Conservation (phyloP, 108 stramenopile genomes). For the Mediolabrus comicus region DNA sequence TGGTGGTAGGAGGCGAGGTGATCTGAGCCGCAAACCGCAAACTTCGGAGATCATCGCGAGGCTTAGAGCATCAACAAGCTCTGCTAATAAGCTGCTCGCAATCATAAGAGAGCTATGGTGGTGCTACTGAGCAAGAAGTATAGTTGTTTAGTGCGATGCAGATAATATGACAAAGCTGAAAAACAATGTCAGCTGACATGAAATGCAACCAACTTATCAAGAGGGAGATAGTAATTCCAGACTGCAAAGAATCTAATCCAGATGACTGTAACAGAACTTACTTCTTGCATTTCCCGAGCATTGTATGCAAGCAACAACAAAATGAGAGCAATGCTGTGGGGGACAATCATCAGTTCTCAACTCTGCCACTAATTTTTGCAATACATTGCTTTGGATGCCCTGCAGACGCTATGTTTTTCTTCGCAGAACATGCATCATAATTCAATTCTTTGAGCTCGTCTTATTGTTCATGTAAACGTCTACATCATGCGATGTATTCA, state of each 20-base stretch:
- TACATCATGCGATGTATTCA: slow-evolving; percentile 83
- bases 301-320: slow-evolving; percentile 9
- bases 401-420: slow-evolving; percentile 6
- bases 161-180: background rate
- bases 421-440: background rate
- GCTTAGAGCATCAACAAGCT: too few relatives aligned
- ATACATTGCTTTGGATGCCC: slow-evolving; percentile 58
- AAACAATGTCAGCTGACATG: too few relatives aligned
- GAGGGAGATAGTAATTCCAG: slow-evolving; percentile 13
- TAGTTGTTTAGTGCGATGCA: too few relatives aligned
- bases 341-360: background rate
- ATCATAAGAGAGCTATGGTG: too few relatives aligned
- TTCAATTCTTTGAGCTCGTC: too few relatives aligned
- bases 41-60: too few relatives aligned
- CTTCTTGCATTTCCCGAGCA: slow-evolving; percentile 17
- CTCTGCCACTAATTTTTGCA: slow-evolving; percentile 49
- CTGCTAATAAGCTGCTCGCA: too few relatives aligned
- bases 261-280: slow-evolving; percentile 33
- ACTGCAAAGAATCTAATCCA: slow-evolving; percentile 25
- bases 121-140: too few relatives aligned
- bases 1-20: too few relatives aligned
- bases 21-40: too few relatives aligned
- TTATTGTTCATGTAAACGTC: too few relatives aligned
- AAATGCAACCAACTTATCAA: slow-evolving; percentile 26
- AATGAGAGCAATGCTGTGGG: background rate